Evolutionary conservation across 768 basidiomycete genomes (phyloP).

Genomic region (Rubroboletus satanas): DNA sequence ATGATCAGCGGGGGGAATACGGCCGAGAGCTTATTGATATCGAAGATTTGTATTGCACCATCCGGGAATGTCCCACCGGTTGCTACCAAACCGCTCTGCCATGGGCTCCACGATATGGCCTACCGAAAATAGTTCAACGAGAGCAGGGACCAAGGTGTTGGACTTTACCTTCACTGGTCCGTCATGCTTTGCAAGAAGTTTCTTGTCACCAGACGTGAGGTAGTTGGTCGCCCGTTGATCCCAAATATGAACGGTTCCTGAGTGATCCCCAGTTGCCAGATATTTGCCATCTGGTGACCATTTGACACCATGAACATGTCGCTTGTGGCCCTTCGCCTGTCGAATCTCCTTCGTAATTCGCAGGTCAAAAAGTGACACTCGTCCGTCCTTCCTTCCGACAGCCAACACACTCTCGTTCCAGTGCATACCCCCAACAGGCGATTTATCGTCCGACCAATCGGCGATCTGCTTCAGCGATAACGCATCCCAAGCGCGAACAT

Average conservation of each 20-base stretch:
- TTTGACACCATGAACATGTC: conserved; percentile 39
- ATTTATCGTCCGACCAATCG: conserved; percentile 34
- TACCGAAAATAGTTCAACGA: conserved; percentile 22
- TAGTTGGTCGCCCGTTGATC: conserved; percentile 36
- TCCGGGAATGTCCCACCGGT: conserved; percentile 65
- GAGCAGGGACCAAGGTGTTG: background rate
- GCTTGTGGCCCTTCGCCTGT: conserved; percentile 30
- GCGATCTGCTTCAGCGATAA: conserved; percentile 25
- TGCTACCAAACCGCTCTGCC: conserved; percentile 64
- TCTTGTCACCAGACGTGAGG: conserved; percentile 30
- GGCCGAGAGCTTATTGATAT: conserved; percentile 37
- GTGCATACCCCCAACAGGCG: conserved; percentile 38
- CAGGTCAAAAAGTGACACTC: conserved; percentile 36
- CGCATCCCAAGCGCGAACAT: conserved; percentile 55
- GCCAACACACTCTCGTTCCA: conserved; percentile 38
- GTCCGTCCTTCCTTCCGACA: conserved; percentile 38
- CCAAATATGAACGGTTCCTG: conserved; percentile 43
- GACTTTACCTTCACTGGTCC: conserved; percentile 42
- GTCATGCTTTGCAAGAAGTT: conserved; percentile 40
- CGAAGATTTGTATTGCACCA: conserved; percentile 54
- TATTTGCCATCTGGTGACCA: conserved; percentile 39
- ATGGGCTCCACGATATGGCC: conserved; percentile 75
- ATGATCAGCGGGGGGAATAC: conserved; percentile 47
- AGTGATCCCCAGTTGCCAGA: conserved; percentile 40
- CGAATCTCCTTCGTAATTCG: conserved; percentile 29